phyloP scores from a whole-genome alignment of 2,329 filamentous ascomycete species.

The Aspergillus nomiae region DNA sequence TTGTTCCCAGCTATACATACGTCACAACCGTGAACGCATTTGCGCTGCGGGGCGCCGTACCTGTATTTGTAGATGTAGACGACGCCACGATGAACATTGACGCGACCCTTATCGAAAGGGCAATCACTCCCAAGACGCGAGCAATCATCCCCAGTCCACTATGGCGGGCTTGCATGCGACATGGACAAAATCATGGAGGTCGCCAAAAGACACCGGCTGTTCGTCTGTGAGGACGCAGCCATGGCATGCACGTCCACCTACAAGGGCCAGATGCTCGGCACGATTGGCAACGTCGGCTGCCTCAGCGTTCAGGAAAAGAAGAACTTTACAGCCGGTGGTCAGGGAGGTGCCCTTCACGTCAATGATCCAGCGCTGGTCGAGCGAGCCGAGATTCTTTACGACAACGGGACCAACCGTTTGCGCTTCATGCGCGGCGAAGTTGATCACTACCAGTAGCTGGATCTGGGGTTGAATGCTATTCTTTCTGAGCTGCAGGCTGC shows the following conservation, averaged over 20 bases:
- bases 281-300: constrained; percentile 19
- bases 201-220: constrained; percentile 3
- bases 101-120: constrained; percentile 1
- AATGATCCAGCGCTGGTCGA: constrained; percentile 12
- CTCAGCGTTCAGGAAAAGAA: constrained; percentile 22
- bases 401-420: constrained; percentile 15
- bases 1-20: constrained; percentile 20
- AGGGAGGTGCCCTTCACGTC: constrained; percentile 17
- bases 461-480: constrained; percentile 10
- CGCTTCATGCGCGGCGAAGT: constrained; percentile 15
- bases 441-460: constrained; percentile 14
- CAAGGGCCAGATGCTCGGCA: constrained; percentile 14
- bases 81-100: constrained; percentile 18
- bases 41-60: constrained; percentile 13
- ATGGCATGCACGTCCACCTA: constrained; percentile 15
- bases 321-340: constrained; percentile 17
- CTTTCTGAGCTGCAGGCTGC: constrained; percentile 17
- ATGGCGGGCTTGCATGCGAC: constrained; percentile 16
- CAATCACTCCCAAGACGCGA: constrained; percentile 14
- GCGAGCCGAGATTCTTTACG: constrained; percentile 11
- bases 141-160: constrained; percentile 18
- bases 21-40: constrained; percentile 19
- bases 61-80: constrained; percentile 19
- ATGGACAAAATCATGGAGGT: constrained; percentile 18
- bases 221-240: constrained; percentile 20